Evolutionary conservation across 1,139 yeast species (phyloP).

Genomic region (Pichia sp.): DNA sequence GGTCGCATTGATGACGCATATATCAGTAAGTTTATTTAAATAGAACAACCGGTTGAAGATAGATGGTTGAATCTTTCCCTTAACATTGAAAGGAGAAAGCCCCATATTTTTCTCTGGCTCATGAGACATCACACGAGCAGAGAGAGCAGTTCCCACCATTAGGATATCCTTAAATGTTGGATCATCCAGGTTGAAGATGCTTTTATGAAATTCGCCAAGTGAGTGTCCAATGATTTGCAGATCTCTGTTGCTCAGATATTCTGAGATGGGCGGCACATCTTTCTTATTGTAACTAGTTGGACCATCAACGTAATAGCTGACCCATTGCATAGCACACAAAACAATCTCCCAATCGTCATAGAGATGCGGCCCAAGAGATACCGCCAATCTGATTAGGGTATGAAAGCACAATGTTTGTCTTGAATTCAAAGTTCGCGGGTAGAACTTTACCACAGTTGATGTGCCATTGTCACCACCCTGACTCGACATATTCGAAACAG

Average conservation of each 20-base stretch:
- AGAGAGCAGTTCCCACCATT: constrained; percentile 37
- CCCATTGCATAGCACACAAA: constrained; percentile 71
- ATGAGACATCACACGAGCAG: constrained; percentile 23
- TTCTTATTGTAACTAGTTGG: constrained; percentile 38
- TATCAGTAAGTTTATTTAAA: constrained; percentile 34
- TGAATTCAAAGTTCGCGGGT: constrained; percentile 44
- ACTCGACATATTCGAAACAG: constrained; percentile 25
- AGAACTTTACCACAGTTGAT: constrained; percentile 19
- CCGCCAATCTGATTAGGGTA: constrained; percentile 68
- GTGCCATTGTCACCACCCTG: not conserved
- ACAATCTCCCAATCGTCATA: constrained; percentile 63
- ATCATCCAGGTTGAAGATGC: constrained; percentile 47
- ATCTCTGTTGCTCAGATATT: constrained; percentile 37
- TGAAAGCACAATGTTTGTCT: constrained; percentile 71
- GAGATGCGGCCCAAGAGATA: constrained; percentile 70
- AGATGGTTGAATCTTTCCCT: constrained; percentile 27
- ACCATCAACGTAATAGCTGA: constrained; percentile 55
- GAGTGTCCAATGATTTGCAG: constrained; percentile 47
- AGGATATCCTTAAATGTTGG: constrained; percentile 43
- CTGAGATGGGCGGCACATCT: constrained; percentile 32
- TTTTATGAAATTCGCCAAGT: constrained; percentile 52
- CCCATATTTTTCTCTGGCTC: constrained; percentile 10
- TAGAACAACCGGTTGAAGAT: constrained; percentile 38
- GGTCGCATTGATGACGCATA: constrained; percentile 43
- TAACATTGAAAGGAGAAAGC: constrained; percentile 14